Base-by-base conservation (phyloP, 306 rosid genomes). In the Oemleria cerasiformis region DNA sequence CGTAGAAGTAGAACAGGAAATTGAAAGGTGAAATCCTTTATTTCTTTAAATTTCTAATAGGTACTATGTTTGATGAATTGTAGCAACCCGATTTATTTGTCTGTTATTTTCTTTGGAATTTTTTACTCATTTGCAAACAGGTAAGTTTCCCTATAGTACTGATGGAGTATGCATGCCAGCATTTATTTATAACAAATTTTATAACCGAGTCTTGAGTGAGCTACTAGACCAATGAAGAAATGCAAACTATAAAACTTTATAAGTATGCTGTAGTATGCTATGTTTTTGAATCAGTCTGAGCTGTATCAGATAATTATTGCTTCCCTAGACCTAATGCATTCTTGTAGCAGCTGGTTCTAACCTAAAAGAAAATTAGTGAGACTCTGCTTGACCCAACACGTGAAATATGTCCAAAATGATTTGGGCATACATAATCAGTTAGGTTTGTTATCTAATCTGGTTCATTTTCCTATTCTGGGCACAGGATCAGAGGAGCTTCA, bases 1-100 rank as follows among this genome's bases (percentile, higher is more conserved):
- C 16, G 80, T 73, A 69, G 83, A 78, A 6, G 91, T 62, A 63
- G 87, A 88, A 40, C 79, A 77, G 51, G 84, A 87, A 84, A 68
- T 79, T 48, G 70, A 74, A 40, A 84, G 96, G 98, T 90, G 80
- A 82, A 68, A 45, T 63, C 41, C 21, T 30, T 55, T 50, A 17
- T 54, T 39, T 66, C 64, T 56, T 41, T 7, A 14, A 21, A 44
- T 16, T 75, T 42, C 15, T 20, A n/a, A 44, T 56, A 53, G 25
- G 17, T 34, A 16, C 38, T 19, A 11, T 3, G n/a, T 3, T 14
- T 49, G 23, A 50, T 50, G 56, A 21, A 7, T 50, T 0, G 4
- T 23, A 21, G 23, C 34, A 55, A 55, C 38, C 36, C 21, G 38
- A 11, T 56, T 51, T 19, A 13, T 25, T 20, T 43, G 12, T 19